Percentiles rank a stretch among this genome's conserved stretches.
These are phyloP conservation scores for Heterobasidion irregulare DNA, from an alignment of 1,284 basidiomycete genomes.

Conservation along the genomic window DNA sequence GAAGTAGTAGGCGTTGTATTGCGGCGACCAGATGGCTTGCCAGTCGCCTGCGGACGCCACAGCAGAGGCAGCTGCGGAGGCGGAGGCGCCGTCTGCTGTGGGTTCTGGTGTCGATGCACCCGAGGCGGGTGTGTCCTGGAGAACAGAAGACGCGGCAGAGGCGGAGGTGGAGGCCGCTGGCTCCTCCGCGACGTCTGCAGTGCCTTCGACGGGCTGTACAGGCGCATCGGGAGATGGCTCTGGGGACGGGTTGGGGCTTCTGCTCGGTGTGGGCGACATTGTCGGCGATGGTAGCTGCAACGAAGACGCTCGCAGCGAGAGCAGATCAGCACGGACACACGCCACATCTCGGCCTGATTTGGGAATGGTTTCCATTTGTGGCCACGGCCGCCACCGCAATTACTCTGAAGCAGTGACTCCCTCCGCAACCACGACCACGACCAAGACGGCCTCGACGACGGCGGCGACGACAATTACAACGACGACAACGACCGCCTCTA, in stretches of 20 bases:
- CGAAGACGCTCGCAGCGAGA: not conserved
- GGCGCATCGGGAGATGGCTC: not conserved
- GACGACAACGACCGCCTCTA: not conserved
- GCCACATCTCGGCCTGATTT: not conserved
- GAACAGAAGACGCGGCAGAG: not conserved
- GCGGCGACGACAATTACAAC: not conserved
- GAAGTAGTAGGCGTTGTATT: constrained; percentile 84
- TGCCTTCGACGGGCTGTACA: constrained; percentile 2
- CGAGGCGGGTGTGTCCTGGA: not conserved
- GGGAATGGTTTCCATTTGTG: not conserved
- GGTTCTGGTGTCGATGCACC: not conserved
- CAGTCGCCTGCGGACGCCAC: constrained; percentile 37
- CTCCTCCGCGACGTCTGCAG: constrained; percentile 4
- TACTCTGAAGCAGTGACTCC: not conserved
- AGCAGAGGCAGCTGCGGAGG: constrained; percentile 7
- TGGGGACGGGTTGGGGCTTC: constrained; percentile 3
- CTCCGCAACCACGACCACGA: not conserved
- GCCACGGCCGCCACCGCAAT: not conserved
- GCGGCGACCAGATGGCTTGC: constrained; percentile 82
- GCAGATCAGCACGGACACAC: not conserved
- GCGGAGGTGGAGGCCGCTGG: constrained; percentile 2
- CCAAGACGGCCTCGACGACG: not conserved
- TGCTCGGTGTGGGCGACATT: constrained; percentile 9
- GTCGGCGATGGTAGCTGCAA: not conserved
- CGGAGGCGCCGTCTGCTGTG: not conserved